Evolutionary conservation across 257 asterid species (phyloP), one percentile per base, ranked within the genome.

Genomic region (Verbascum thapsus): DNA sequence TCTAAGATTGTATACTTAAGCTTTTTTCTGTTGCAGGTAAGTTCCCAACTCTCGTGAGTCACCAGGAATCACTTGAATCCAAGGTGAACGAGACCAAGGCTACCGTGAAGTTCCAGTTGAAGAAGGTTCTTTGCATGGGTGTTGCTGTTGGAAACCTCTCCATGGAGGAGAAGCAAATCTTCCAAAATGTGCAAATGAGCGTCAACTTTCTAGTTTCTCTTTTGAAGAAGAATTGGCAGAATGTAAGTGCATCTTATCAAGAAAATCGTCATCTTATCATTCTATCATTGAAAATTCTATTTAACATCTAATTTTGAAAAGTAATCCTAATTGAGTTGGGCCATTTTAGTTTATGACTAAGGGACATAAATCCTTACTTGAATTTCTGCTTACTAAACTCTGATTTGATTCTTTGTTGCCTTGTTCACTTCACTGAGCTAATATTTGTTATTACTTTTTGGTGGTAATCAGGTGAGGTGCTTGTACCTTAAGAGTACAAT

Each of bases 121-220:
- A 77, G 55, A 81, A 77, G 70, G 87, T 81, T 6, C 83, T 81
- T 0, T 81, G 83, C 74, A 81, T 81, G 83, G 83, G 87, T 10
- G 84, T 81, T 18, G 87, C 83, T 32, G 87, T 81, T 16, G 83
- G 83, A 3, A 81, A 81, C 70, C 77, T 75, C 3, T 65, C 15
- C 69, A 81, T 81, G 86, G 86, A 81, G 38, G 86, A 81, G 77
- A 80, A 80, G 63, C 86, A 80, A 53, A 69, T 80, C 23, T 80
- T 80, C 41, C 83, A 80, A 8, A 80, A 80, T 5, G 76, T 80
- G 35, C 83, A 80, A 65, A 80, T 80, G 86, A 80, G 86, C 2
- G 76, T 80, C 26, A 80, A 80, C 68, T 80, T 80, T 54, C 74
- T 80, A 1, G 86, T 80, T 10, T 80, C 86, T 6, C 81, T 80